These are phyloP conservation scores for Aspergillus floridensis DNA, from an alignment of 2,329 filamentous ascomycete genomes.

Conservation along the genomic window DNA sequence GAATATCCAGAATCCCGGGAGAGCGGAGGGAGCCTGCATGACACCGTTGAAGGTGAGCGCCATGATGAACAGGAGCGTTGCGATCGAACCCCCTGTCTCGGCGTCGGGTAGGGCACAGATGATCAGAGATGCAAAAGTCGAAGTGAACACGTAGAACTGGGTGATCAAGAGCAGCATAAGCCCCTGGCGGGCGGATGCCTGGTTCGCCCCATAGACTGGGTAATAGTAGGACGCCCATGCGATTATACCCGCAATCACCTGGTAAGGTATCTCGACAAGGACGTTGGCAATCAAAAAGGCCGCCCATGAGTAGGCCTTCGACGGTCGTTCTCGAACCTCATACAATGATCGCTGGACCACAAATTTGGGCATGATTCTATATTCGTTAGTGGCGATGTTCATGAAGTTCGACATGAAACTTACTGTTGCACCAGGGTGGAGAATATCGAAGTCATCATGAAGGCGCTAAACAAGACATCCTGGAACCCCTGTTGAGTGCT, in stretches of 20 bases:
- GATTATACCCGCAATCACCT: conserved; percentile 68
- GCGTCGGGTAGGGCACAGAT: conserved; percentile 73
- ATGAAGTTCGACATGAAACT: conserved; percentile 53
- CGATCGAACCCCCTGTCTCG: conserved; percentile 72
- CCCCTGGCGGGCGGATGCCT: conserved; percentile 66
- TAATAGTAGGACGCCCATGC: conserved; percentile 85
- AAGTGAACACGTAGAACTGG: conserved; percentile 75
- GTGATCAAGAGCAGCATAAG: conserved; percentile 77
- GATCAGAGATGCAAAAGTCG: conserved; percentile 75
- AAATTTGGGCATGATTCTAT: conserved; percentile 70
- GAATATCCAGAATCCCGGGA: conserved; percentile 78
- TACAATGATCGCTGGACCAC: conserved; percentile 78
- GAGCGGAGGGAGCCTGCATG: conserved; percentile 59
- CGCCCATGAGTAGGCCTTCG: conserved; percentile 81
- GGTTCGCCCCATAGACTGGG: conserved; percentile 62
- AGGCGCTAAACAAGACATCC: conserved; percentile 83
- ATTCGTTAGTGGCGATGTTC: conserved; percentile 3
- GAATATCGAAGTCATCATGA: conserved; percentile 65
- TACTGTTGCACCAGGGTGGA: conserved; percentile 54
- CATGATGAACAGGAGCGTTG: conserved; percentile 71
- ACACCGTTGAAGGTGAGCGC: conserved; percentile 73
- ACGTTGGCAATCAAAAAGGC: conserved; percentile 82
- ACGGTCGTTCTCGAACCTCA: conserved; percentile 79
- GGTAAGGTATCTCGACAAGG: conserved; percentile 81
- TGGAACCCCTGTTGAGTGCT: conserved; percentile 75